A percentile compares a stretch with the other conserved stretches of the same genome.
These are phyloP conservation scores for Fusarium irregulare DNA, from an alignment of 2,329 filamentous ascomycete genomes.

Conservation along the genomic window DNA sequence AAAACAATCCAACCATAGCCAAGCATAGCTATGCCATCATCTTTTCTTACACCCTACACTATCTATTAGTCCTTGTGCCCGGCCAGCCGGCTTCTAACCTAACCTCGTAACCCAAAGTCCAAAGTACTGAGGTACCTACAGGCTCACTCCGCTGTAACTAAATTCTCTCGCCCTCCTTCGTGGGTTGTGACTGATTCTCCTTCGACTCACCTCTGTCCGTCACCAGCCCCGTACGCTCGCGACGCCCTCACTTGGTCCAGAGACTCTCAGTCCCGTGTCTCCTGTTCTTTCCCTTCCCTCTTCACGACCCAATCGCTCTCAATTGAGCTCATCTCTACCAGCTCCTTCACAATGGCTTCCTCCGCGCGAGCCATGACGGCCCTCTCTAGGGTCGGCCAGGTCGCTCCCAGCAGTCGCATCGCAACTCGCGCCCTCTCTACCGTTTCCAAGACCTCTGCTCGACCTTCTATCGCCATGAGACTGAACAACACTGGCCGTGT, in stretches of 20 bases:
- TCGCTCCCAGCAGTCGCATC: slow-evolving; percentile 47
- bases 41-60: slow-evolving; percentile 24
- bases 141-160: slow-evolving; percentile 12
- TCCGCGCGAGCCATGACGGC: slow-evolving; percentile 57
- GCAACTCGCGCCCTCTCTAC: slow-evolving; percentile 52
- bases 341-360: slow-evolving; percentile 57
- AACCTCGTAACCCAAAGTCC: neutral
- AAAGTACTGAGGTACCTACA: slow-evolving; percentile 1
- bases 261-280: slow-evolving; percentile 34
- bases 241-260: slow-evolving; percentile 39
- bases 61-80: slow-evolving; percentile 25
- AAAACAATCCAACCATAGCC: slow-evolving; percentile 18
- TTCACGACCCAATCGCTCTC: slow-evolving; percentile 30
- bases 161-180: slow-evolving; percentile 38
- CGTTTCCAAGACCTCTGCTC: slow-evolving; percentile 45
- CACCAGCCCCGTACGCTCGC: slow-evolving; percentile 34
- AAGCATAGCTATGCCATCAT: slow-evolving; percentile 1
- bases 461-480: slow-evolving; percentile 51
- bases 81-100: slow-evolving; percentile 22
- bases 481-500: slow-evolving; percentile 53
- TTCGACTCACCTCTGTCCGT: slow-evolving; percentile 40
- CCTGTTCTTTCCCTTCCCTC: slow-evolving; percentile 14
- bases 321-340: slow-evolving; percentile 44
- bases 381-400: slow-evolving; percentile 49
- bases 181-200: slow-evolving; percentile 38